These are phyloP conservation scores for Hypericum perforatum DNA, from an alignment of 345 rosid species.

Conservation along the genomic window DNA sequence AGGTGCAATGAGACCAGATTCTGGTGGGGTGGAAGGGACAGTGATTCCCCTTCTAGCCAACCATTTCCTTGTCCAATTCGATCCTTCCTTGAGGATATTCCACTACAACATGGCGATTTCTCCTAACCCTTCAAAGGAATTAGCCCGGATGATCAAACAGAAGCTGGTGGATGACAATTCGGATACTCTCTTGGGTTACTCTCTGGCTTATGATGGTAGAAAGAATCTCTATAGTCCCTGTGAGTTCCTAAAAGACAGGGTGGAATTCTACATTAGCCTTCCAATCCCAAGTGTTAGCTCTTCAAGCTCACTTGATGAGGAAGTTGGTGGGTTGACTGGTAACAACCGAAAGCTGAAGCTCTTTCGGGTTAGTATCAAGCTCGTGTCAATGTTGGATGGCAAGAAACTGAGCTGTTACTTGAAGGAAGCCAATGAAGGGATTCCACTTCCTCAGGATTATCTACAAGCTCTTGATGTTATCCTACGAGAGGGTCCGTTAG, in stretches of 20 bases:
- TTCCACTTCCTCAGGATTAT: constrained; percentile 85
- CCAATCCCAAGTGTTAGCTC: constrained; percentile 54
- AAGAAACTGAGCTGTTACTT: constrained; percentile 51
- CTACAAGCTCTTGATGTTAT: constrained; percentile 91
- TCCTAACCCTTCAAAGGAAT: constrained; percentile 70
- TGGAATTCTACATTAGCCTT: constrained; percentile 75
- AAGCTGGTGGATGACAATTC: constrained; percentile 56
- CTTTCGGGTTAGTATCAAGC: constrained; percentile 60
- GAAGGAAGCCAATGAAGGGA: constrained; percentile 60
- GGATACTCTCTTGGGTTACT: constrained; percentile 44
- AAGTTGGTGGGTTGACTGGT: constrained; percentile 30
- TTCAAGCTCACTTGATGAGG: constrained; percentile 13
- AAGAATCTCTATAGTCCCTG: constrained; percentile 71
- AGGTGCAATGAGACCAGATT: constrained; percentile 69
- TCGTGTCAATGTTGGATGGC: constrained; percentile 77
- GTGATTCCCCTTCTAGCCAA: constrained; percentile 77
- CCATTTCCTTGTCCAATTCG: constrained; percentile 77
- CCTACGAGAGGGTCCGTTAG: constrained; percentile 70
- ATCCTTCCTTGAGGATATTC: constrained; percentile 57
- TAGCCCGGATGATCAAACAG: constrained; percentile 75
- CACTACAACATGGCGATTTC: constrained; percentile 86
- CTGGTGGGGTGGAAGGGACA: constrained; percentile 73
- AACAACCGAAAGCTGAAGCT: constrained; percentile 48
- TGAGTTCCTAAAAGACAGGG: constrained; percentile 75
- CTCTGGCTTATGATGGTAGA: constrained; percentile 81